Evolutionary conservation across 208 protist species (phyloP).

Genomic region (Trypanosoma melophagium): DNA sequence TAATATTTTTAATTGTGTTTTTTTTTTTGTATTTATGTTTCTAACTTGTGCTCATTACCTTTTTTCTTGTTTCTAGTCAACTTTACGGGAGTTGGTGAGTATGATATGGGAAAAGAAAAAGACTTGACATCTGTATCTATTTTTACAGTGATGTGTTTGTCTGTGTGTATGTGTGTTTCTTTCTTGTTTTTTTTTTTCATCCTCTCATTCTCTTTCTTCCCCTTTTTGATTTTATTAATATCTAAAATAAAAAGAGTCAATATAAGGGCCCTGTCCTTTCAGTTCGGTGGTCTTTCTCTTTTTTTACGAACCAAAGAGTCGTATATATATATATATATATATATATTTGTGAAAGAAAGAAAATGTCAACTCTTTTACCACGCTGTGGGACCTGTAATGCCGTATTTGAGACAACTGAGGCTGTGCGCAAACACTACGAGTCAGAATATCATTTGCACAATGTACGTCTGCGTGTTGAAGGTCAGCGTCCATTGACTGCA

Average conservation of each 20-base stretch:
- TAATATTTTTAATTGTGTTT: neutral
- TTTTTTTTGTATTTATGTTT: neutral
- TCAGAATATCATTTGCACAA: slow-evolving; percentile 83
- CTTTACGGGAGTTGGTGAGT: too few species aligned
- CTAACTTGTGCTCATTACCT: too few species aligned
- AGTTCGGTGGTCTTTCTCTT: too few species aligned
- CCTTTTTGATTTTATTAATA: neutral
- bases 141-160: neutral
- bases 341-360: neutral
- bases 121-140: too few species aligned
- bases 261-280: neutral
- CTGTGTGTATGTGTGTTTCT: neutral
- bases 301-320: too few species aligned
- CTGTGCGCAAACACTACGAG: slow-evolving; percentile 68
- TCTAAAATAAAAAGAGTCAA: slow-evolving; percentile 8
- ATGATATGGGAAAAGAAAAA: too few species aligned
- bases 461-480: slow-evolving; percentile 83
- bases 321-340: too few species aligned
- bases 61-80: too few species aligned
- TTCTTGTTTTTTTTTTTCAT: slow-evolving; percentile 9
- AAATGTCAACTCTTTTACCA: slow-evolving; percentile 35
- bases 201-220: slow-evolving; percentile 18
- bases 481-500: slow-evolving; percentile 60
- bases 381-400: slow-evolving; percentile 80
- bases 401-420: slow-evolving; percentile 49